Evolutionary conservation across 192 early-diverging fungal genomes (phyloP), one percentile per base, ranked within the genome.

Genomic region (Linnemannia elongata): DNA sequence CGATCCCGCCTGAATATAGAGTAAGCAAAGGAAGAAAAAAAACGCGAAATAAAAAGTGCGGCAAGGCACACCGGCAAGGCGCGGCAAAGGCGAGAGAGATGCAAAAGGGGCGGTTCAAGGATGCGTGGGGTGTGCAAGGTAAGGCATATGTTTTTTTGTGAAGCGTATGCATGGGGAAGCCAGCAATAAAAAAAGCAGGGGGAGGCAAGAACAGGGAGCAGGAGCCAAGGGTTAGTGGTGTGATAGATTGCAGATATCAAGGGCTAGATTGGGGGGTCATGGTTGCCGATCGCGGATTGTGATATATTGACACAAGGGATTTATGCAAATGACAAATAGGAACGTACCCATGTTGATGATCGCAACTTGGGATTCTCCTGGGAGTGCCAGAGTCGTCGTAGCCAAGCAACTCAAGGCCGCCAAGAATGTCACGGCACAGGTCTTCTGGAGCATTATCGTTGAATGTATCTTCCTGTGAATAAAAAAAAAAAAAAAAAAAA

Each of bases 1-100:
- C 49, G 45, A 85, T 77, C 17, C 42, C 69, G 20, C 76, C 78
- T 85, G n/a, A 49, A 30, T 47, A 10, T 27, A 3, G 44, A 15
- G 44, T 5, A 22, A 33, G 15, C 0, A 42, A 12, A 47, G 27
- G 9, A 17, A 17, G 33, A 5, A 33, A 33, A 33, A 27, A 33
- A 15, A 30, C n/a, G 27, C n/a, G 55, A 27, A 27, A 60, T 27
- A 27, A 60, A 60, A 52, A 20, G 15, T 52, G 20, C 18, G 49
- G 6, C 49, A 52, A 52, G 49, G 17, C 17, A 52, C 20, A 22
- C 49, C 49, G 55, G 55, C 24, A 27, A 1, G 55, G n/a, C n/a
- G 15, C 44, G 27, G 27, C 60, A 66, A 33, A 6, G 18, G 3
- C 20, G 22, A 4, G 49, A 52, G 17, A 18, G 20, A 6, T 5